Evolutionary conservation across 2,329 filamentous ascomycete species (phyloP), one percentile per base, ranked within the genome.

Genomic region (Teratosphaeria nubilosa): DNA sequence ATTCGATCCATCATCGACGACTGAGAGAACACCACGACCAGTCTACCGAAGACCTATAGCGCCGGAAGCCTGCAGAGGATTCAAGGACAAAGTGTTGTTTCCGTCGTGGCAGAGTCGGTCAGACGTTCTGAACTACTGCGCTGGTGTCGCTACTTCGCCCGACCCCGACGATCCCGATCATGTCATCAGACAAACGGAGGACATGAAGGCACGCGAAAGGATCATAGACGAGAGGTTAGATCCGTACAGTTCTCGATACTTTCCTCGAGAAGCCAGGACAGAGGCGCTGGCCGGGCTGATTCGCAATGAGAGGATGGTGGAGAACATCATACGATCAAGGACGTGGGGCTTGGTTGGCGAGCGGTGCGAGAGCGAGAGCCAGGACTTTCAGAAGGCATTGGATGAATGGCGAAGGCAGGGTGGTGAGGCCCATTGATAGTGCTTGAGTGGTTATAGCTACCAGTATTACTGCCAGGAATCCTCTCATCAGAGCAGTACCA

Each of bases 221-320:
- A 79, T 92, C 0, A 85, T 97, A 4, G 84, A 97, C 71, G 94
- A 97, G 75, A 79, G 94, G 58, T 72, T 96, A 59, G 94, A 99
- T 76, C 94, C 94, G 1, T 99, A 99, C 70, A 91, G 88, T 10
- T 87, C 80, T 6, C 79, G 92, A 25, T 95, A 90, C 71, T 92
- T 92, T 65, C 85, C 88, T 0, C 76, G 79, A 55, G 91, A 97
- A 74, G 80, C 88, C 14, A 80, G 91, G 63, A 94, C 91, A 0
- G 88, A 96, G 74, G 82, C 81, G 54, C 72, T 99, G 60, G 91
- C 90, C 10, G 80, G 79, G 50, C 70, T 91, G 56, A 76, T 95
- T 59, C 80, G 87, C 65, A 87, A 88, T 69, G 90, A 95, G 75
- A 81, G 84, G 67, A 82, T 82, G 45, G 83, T 95, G 16, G 90